These are phyloP conservation scores for Crithidia bombi DNA, from an alignment of 208 protist genomes.

Conservation along the genomic window DNA sequence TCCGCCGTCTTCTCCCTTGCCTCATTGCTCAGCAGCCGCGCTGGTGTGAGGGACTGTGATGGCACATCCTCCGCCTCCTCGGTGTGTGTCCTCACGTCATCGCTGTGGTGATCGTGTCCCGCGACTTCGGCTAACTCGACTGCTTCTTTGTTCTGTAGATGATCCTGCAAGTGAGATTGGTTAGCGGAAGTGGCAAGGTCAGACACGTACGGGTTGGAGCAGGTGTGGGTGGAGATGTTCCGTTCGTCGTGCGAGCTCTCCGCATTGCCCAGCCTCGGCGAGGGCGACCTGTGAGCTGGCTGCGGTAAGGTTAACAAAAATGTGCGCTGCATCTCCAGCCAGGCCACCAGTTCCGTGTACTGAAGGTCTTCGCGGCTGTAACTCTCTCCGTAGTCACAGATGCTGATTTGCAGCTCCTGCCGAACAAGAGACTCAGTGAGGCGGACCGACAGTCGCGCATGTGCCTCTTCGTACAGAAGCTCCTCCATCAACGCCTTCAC, in stretches of 20 bases:
- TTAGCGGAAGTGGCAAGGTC: background rate
- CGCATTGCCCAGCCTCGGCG: background rate
- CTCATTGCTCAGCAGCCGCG: background rate
- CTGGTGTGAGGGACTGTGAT: background rate
- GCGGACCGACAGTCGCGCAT: background rate
- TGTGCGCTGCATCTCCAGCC: background rate
- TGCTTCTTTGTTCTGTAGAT: background rate
- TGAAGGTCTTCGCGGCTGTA: conserved; percentile 15
- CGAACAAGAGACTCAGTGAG: conserved; percentile 7
- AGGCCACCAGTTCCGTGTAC: conserved; percentile 1
- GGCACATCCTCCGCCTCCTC: background rate
- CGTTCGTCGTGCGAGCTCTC: background rate
- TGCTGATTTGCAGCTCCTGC: conserved; percentile 5
- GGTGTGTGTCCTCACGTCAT: too few relatives aligned
- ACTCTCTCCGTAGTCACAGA: conserved; percentile 15
- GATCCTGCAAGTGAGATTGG: background rate
- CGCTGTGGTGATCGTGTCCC: background rate
- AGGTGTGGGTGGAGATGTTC: background rate
- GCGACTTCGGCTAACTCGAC: background rate
- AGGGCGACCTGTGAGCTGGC: background rate
- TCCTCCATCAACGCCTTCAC: background rate
- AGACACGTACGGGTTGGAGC: background rate
- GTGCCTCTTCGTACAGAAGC: conserved; percentile 7
- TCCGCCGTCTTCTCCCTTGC: background rate
- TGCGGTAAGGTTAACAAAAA: background rate